Evolutionary conservation across 495 filamentous ascomycete species (phyloP), one percentile per base, ranked within the genome.

Genomic region (Trichodelitschia bisporula): DNA sequence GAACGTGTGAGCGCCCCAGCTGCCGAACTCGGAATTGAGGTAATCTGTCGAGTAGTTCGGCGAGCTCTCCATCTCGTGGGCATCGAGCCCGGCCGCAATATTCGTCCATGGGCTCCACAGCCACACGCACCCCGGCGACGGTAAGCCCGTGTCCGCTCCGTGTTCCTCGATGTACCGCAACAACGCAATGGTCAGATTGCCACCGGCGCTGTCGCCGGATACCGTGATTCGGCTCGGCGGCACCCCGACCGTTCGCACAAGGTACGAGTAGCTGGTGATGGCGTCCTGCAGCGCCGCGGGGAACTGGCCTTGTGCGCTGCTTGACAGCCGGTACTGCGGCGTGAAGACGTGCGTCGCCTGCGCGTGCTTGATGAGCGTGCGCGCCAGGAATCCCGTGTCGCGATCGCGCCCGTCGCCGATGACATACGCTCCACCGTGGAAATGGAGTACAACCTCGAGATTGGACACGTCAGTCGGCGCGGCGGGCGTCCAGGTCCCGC

Each of bases 351-450:
- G 40, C 2, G 34, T 36, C 11, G 30, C 36, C 18, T 18, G 13
- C 15, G 33, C 23, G 30, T 35, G 20, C 11, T 28, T 24, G 19
- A 45, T 29, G 2, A 58, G 35, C 0, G 42, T 45, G 15, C 33
- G 29, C 0, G 49, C 40, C 3, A 52, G 34, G 30, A 46, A 55
- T 1, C 49, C 54, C 6, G 48, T 41, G 32, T 50, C 54, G n/a
- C 39, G 35, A 18, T 44, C 44, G 5, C 51, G 36, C 11, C 49
- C 48, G 40, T 51, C 45, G 31, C 53, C 44, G 29, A 58, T 23
- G 15, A 61, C 50, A 36, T 47, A 66, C 8, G 51, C 57, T 16
- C 61, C 61, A 28, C 59, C 58, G 37, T 64, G 61, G 33, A 64
- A 47, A 36, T 64, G 57, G 14, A 66, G 47, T 3, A 56, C 40